Conservation (phyloP, 75 land plant genomes). For the Gnetum montanum region DNA sequence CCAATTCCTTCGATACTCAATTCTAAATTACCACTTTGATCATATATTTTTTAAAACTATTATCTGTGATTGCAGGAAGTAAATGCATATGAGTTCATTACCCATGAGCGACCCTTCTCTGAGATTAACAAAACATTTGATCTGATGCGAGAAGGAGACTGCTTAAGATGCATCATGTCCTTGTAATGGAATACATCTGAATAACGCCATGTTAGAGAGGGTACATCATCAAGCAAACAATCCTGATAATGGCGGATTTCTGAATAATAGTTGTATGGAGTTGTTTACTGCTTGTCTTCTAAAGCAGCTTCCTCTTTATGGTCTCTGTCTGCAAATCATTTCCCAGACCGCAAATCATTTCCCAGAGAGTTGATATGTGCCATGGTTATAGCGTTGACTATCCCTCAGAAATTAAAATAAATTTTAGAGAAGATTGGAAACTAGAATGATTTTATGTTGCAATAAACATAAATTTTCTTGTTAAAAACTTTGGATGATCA, state of each 20-base stretch:
- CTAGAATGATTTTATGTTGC: no score
- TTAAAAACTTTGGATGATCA: no score
- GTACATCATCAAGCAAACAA: background rate
- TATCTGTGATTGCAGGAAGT: slow-evolving; percentile 26
- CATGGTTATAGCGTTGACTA: no score
- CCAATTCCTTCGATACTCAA: background rate
- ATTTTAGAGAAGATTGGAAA: no score
- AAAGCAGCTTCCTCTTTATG: no score
- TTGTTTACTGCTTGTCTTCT: background rate
- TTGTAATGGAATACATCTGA: slow-evolving; percentile 24
- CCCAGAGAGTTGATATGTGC: no score
- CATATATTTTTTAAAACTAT: background rate
- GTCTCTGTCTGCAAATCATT: background rate
- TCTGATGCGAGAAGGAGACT: slow-evolving; percentile 37
- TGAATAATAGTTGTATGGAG: background rate
- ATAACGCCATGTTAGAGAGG: background rate
- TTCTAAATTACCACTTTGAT: background rate
- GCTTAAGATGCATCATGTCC: slow-evolving; percentile 40
- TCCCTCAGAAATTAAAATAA: no score
- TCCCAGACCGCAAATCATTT: background rate
- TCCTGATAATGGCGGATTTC: background rate
- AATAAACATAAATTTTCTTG: no score
- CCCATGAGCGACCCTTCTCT: slow-evolving; percentile 56
- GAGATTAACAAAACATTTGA: slow-evolving; percentile 67
- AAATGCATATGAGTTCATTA: slow-evolving; percentile 51